Evolutionary conservation across 2,329 filamentous ascomycete species (phyloP), one percentile per base, ranked within the genome.

Genomic region (Biscogniauxia sp.): DNA sequence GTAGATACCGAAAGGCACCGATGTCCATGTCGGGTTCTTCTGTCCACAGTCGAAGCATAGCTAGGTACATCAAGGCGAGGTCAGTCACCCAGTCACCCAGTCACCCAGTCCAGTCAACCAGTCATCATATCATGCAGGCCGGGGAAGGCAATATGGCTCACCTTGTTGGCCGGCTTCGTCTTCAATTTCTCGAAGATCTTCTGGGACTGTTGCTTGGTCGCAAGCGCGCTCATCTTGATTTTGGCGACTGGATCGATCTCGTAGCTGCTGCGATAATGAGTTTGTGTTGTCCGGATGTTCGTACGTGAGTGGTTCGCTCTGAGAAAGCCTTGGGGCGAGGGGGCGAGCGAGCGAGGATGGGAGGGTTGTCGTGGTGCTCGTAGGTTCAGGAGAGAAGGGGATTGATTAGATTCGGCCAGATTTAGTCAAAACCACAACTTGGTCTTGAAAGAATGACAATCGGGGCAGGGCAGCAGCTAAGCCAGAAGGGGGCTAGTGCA

Each of bases 1-100:
- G 76, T 98, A 99, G 76, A 99, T 98, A 73, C 92, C 95, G 66
- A 99, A 93, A 11, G 94, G 93, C 32, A 97, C 93, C 6, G 94
- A 98, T 7, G 93, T 96, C 95, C 95, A 99, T 61, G 95, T 98
- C 64, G 95, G 95, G 75, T 97, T 97, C 80, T 98, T 98, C 72
- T 93, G 90, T 75, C 91, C 89, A 79, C 95, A 99, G 80, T 99
- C 95, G 79, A 99, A 99, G 84, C 95, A 99, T 81, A 96, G 87
- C 93, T 73, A n/a, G n/a, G n/a, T n/a, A 51, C 20, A 7, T 20
- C n/a, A 53, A 54, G 52, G 54, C 2, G 25, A 37, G 13, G 37
- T 45, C 15, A 53, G 53, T 68, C 58, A 62, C 23, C n/a, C n/a
- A n/a, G n/a, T n/a, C n/a, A n/a, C n/a, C n/a, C n/a, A n/a, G n/a